Conservation (phyloP, 345 rosid species). For the Populus ilicifolia region DNA sequence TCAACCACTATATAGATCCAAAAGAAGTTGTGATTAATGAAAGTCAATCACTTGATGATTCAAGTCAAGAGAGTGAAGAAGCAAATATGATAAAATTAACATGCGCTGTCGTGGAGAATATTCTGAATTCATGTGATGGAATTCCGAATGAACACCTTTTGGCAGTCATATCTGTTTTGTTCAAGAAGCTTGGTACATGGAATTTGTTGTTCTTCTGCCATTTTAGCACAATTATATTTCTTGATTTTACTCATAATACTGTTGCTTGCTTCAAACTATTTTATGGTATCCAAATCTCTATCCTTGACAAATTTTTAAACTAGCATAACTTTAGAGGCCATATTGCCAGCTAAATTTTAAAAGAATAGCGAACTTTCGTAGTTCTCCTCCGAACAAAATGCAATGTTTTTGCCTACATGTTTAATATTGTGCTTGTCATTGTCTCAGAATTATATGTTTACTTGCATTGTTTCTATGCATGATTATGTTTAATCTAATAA, state of each 20-base stretch:
- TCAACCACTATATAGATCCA: constrained; percentile 40
- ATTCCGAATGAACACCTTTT: constrained; percentile 58
- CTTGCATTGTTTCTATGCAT: not conserved
- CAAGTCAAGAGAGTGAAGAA: constrained; percentile 37
- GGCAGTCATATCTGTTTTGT: constrained; percentile 47
- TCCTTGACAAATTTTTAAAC: no score
- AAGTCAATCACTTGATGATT: constrained; percentile 34
- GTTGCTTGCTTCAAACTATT: not conserved
- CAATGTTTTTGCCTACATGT: no score
- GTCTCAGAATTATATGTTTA: not conserved
- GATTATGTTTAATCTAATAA: not conserved
- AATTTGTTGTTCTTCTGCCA: constrained; percentile 11
- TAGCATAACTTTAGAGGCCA: no score
- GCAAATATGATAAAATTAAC: constrained; percentile 39
- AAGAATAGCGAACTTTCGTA: no score
- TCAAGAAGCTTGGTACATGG: constrained; percentile 68
- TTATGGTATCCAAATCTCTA: no score
- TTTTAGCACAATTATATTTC: not conserved
- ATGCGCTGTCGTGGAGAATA: constrained; percentile 55
- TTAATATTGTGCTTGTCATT: not conserved
- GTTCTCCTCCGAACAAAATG: no score
- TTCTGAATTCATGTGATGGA: constrained; percentile 39
- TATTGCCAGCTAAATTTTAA: no score
- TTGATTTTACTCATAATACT: not conserved
- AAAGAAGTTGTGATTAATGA: constrained; percentile 25